Evolutionary conservation across 768 basidiomycete genomes (phyloP), one percentile per base, ranked within the genome.

Genomic region (Mycena sanguinolenta): DNA sequence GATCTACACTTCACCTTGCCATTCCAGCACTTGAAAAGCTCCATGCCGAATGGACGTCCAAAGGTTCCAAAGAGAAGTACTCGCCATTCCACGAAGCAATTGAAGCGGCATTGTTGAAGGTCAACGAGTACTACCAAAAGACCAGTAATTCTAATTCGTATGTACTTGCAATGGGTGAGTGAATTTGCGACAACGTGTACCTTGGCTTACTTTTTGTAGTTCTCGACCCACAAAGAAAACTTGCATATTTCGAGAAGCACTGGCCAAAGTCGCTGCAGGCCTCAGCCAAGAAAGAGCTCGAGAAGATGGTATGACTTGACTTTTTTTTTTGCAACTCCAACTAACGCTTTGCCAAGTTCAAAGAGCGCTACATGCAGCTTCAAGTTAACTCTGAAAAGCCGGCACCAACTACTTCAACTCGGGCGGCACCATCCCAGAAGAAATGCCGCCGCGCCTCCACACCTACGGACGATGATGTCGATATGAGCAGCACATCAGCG

Each of bases 21-120:
- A 67, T 82, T n/a, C 78, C 80, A 1, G 78, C 79, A 0, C 73
- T 82, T 1, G 78, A 82, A 39, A 74, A 63, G 8, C 63, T 81
- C 0, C 76, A 80, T 38, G 69, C 71, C 21, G 74, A 76, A 10
- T 82, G 79, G 81, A 25, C 53, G 19, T 21, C 52, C 4, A 65
- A 67, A 4, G 30, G 32, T 0, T 28, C 25, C 0, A n/a, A 58
- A 13, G 58, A 27, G 3, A 71, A 77, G 50, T 81, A 79, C 59
- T 52, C 28, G 4, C 42, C 59, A 0, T 80, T 81, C 67, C 23
- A 55, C 23, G 32, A 34, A 17, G 79, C 76, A 4, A 59, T 84
- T 4, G 54, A 73, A 30, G 39, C 38, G 0, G 71, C 75, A 28
- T 17, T 64, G 21, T 8, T 4, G 16, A 64, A 64, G 30, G 63